These are phyloP conservation scores for Fomitopsis schrenkii DNA, from an alignment of 1,284 basidiomycete species.

Conservation along the genomic window DNA sequence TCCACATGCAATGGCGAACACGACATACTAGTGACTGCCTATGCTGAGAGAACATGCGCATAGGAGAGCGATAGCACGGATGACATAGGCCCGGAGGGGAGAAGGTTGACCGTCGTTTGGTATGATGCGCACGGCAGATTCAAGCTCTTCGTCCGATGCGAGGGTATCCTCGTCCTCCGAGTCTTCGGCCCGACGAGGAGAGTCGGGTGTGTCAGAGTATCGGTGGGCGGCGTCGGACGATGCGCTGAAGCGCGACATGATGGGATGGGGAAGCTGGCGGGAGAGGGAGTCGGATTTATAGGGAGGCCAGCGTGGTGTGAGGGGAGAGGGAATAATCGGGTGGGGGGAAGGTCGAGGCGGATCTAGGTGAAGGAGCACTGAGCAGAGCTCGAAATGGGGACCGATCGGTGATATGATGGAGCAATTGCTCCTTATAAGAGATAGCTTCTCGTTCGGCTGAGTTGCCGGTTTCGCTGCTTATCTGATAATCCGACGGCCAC, in stretches of 20 bases:
- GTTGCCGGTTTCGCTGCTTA: constrained; percentile 1
- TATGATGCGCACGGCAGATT: constrained; percentile 14
- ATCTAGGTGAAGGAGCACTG: constrained; percentile 1
- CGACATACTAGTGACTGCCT: constrained; percentile 68
- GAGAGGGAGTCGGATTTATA: neutral
- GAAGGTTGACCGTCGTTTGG: constrained; percentile 11
- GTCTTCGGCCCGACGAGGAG: neutral
- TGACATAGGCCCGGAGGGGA: constrained; percentile 36
- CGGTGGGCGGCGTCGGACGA: neutral
- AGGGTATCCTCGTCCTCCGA: constrained; percentile 5
- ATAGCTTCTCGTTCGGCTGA: constrained; percentile 3
- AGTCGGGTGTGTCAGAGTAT: neutral
- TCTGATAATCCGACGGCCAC: constrained; percentile 6
- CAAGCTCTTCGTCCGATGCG: constrained; percentile 13
- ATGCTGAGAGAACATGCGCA: constrained; percentile 74
- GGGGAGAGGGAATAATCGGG: neutral
- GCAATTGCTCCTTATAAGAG: constrained; percentile 13
- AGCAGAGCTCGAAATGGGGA: neutral
- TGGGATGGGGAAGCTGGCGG: constrained; percentile 1
- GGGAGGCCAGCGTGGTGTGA: neutral
- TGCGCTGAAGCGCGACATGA: constrained; percentile 9
- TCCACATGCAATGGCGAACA: neutral
- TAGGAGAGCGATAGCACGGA: constrained; percentile 59
- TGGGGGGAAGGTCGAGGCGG: constrained; percentile 2
- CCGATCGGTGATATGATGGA: neutral